These are phyloP conservation scores for Hanseniaspora pseudoguilliermondii DNA, from an alignment of 805 yeast genomes.

Conservation along the genomic window DNA sequence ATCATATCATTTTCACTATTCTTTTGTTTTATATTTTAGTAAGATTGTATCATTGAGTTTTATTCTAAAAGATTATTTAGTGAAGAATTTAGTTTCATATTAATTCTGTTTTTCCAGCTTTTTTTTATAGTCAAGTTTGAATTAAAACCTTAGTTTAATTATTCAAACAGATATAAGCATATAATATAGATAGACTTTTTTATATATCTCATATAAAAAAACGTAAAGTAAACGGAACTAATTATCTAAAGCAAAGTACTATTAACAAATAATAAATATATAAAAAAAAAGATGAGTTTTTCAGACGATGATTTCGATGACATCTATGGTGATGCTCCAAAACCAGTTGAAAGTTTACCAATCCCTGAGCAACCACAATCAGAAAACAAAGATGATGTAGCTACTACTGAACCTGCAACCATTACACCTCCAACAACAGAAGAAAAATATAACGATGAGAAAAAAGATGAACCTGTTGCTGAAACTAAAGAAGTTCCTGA, in stretches of 20 bases:
- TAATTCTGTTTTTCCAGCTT: too few species aligned
- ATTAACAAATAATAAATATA: not conserved
- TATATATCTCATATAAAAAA: not conserved
- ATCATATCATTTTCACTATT: too few species aligned
- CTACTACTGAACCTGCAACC: slow-evolving; percentile 2
- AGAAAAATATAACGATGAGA: slow-evolving; percentile 14
- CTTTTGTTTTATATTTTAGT: too few species aligned
- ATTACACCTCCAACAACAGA: slow-evolving; percentile 17
- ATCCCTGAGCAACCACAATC: slow-evolving; percentile 2
- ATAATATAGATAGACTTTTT: not conserved
- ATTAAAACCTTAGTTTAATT: not conserved
- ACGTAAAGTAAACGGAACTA: not conserved
- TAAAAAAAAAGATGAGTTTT: slow-evolving; percentile 36
- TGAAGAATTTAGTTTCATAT: too few species aligned
- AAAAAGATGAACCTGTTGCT: slow-evolving; percentile 18
- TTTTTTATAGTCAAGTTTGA: not conserved
- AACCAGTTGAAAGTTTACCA: slow-evolving; percentile 13
- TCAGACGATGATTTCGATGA: slow-evolving; percentile 92
- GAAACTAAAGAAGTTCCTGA: slow-evolving; percentile 18
- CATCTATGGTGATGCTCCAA: slow-evolving; percentile 42
- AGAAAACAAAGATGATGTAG: slow-evolving; percentile 13
- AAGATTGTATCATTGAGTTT: too few species aligned
- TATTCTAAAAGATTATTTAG: too few species aligned
- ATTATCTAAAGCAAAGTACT: not conserved
- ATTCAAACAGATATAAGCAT: not conserved